Evolutionary conservation across 2,329 filamentous ascomycete genomes (phyloP), one percentile per base, ranked within the genome.

Genomic region (Diaporthe velutina): DNA sequence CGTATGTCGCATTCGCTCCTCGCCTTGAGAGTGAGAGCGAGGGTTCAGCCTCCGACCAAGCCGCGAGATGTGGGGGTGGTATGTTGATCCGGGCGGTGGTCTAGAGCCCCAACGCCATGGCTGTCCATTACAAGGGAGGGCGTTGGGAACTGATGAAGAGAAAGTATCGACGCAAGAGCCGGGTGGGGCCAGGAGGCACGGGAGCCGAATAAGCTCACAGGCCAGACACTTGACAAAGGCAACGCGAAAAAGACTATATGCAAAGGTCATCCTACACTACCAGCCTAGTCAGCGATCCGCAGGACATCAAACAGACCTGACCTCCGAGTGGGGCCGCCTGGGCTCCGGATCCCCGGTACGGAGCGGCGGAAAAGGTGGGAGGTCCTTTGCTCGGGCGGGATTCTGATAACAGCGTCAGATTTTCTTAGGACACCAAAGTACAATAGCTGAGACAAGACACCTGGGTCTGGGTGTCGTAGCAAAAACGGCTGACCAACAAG

Each of bases 161-260:
- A 54, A 54, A 68, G 48, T 40, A 54, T 54, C 22, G 33, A 7
- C 35, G 48, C 64, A 40, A 22, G 64, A 54, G 33, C 42, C 30
- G 48, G 33, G 48, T 15, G 64, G 33, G 45, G 45, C n/a, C 45
- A 38, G 45, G 64, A 35, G 70, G 50, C 57, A 66, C 33, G 58
- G 58, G 70, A 64, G 45, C 33, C 30, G 61, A 73, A 35, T 73
- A 73, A 73, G 70, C 70, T 73, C 48, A 58, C 70, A 73, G 66
- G 70, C 48, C 57, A 57, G 58, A 54, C 57, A 54, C 45, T 38
- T 40, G 33, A 50, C 30, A 2, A 22, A 54, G 48, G 64, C 17
- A 54, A 68, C 48, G 48, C 4, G 45, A 68, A 15, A 25, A 30
- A 25, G 8, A 15, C 19, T 28, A 17, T 54, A 42, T 52, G 30